Evolutionary conservation across 805 yeast genomes (phyloP), one percentile per base, ranked within the genome.

Genomic region (Yamadazyma endophytica): DNA sequence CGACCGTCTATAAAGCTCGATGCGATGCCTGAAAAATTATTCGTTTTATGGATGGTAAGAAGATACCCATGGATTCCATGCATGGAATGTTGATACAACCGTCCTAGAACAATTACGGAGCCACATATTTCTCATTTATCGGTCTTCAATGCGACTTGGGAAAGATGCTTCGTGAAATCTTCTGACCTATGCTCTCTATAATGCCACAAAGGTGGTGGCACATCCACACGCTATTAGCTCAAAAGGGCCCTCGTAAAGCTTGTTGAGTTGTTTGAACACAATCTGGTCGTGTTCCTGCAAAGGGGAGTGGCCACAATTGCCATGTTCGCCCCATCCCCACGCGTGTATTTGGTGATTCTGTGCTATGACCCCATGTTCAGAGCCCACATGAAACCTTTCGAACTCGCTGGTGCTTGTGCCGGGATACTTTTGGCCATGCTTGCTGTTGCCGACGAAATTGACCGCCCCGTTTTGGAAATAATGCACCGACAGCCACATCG

Each of bases 261-360:
- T 34, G 33, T 70, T 70, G 13, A 68, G 41, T 25, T 55, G 47
- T 36, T 54, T 57, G 37, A 56, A 66, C 3, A 67, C 61, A 27
- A 60, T 71, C 28, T 31, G 58, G 21, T 35, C 53, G 3, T 42
- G 29, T 13, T 28, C 31, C 27, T 22, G 31, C 9, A 16, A 12
- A 3, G 25, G 22, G 13, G 42, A 31, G 2, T 13, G 17, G 0
- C 96, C 95, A 58, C 97, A 90, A 51, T 90, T 90, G 0, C 98
- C 98, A 55, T 90, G 98, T 49, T 92, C 97, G 9, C 96, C 97
- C 98, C 98, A 90, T 1, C 98, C 98, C 97, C 97, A 92, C 2
- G 89, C 71, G 33, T 49, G 61, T 0, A 88, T 79, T 6, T 35
- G 29, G 23, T 54, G 44, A 11, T 50, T n/a, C 1, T 44, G 31